Percentiles rank a stretch among this genome's conserved stretches.
Conservation (phyloP, 2,329 filamentous ascomycete species). For the Diatrype stigma region DNA sequence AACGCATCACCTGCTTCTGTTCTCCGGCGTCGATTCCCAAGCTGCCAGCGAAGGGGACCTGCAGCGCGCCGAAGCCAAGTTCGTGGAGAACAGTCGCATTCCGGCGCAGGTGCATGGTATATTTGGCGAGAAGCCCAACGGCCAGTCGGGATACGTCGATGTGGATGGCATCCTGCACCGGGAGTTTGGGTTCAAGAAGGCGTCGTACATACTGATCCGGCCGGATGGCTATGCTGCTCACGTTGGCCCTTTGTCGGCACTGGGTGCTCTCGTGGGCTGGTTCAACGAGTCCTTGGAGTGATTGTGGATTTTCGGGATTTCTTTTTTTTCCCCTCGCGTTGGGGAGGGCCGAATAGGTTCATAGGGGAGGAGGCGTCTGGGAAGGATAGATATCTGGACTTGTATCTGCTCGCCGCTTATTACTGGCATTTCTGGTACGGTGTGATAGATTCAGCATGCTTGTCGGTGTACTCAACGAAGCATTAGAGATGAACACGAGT, state of each 20-base stretch:
- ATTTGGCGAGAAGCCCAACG: slow-evolving; percentile 8
- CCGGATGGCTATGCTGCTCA: slow-evolving; percentile 26
- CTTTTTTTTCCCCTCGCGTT: background rate
- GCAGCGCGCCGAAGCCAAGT: slow-evolving; percentile 11
- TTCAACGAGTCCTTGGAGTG: background rate
- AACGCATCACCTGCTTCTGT: slow-evolving; percentile 22
- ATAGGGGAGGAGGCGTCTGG: no score
- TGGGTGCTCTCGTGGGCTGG: slow-evolving; percentile 13
- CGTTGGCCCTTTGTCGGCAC: slow-evolving; percentile 17
- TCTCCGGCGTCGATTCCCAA: slow-evolving; percentile 17
- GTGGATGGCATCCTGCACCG: slow-evolving; percentile 17
- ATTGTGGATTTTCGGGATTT: background rate
- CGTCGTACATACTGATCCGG: slow-evolving; percentile 22
- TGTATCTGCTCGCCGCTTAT: no score
- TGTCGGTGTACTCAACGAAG: no score
- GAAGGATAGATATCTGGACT: no score
- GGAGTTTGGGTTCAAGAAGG: slow-evolving; percentile 16
- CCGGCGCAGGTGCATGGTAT: slow-evolving; percentile 17
- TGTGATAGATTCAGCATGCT: no score
- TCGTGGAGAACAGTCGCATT: slow-evolving; percentile 7
- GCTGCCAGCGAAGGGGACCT: slow-evolving; percentile 12
- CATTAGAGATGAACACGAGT: no score
- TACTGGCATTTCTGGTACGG: no score
- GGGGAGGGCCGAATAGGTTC: background rate
- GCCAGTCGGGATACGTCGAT: slow-evolving; percentile 15